Conservation (phyloP, 495 filamentous ascomycete genomes). For the Bacidia gigantensis region DNA sequence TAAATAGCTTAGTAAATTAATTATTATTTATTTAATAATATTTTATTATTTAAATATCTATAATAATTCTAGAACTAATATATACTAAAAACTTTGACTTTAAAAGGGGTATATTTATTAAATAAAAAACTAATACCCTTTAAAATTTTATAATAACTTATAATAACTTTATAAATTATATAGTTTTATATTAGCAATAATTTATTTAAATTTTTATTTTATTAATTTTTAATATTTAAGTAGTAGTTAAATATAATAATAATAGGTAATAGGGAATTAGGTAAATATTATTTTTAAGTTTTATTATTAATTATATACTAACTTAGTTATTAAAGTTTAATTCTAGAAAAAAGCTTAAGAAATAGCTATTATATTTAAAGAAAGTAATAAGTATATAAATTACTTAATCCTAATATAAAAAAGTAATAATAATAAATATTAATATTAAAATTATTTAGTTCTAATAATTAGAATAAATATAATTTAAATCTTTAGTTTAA, state of each 20-base stretch:
- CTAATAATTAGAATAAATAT: no score
- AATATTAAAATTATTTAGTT: no score
- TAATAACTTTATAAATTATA: constrained; percentile 6
- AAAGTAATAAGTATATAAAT: not conserved
- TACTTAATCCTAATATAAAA: no score
- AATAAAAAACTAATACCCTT: constrained; percentile 55
- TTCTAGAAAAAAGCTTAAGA: constrained; percentile 21
- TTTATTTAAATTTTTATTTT: constrained; percentile 51
- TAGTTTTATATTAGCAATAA: constrained; percentile 27
- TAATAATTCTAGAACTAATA: constrained; percentile 66
- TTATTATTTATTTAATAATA: constrained; percentile 42
- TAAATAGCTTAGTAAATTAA: not conserved
- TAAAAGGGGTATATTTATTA: constrained; percentile 56
- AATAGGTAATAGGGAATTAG: constrained; percentile 10
- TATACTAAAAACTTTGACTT: constrained; percentile 52
- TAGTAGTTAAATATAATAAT: constrained; percentile 34
- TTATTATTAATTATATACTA: not conserved
- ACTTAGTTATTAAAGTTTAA: constrained; percentile 8
- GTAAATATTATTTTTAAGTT: not conserved
- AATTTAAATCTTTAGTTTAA: no score
- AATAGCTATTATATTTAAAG: not conserved
- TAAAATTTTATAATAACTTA: constrained; percentile 47
- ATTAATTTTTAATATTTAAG: constrained; percentile 46
- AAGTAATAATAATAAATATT: no score
- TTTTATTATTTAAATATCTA: constrained; percentile 57